Evolutionary conservation across 192 early-diverging fungal species (phyloP).

Genomic region (Gonapodya prolifera): DNA sequence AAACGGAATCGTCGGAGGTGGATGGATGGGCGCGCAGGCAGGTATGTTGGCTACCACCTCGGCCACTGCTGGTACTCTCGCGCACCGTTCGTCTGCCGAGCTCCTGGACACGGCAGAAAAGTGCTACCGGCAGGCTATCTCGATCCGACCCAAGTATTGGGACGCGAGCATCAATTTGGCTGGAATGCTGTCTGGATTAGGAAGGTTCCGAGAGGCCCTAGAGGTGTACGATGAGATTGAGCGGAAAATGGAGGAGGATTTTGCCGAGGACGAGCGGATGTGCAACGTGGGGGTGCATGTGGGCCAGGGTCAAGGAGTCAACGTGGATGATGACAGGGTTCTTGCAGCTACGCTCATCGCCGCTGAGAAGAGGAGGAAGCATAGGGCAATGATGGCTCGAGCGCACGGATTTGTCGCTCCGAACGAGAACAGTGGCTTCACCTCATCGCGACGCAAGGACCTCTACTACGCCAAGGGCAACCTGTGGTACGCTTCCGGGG

Average conservation of each 20-base stretch:
- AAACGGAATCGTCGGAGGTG: not conserved
- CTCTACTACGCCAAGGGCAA: conserved; percentile 81
- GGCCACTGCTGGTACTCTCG: no score
- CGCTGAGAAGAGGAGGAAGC: conserved; percentile 11
- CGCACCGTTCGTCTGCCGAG: not conserved
- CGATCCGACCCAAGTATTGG: conserved; percentile 79
- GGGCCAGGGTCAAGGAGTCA: not conserved
- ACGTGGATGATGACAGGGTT: conserved; percentile 9
- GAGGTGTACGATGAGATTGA: conserved; percentile 73
- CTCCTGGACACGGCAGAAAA: conserved; percentile 51
- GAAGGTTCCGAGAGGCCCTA: conserved; percentile 63
- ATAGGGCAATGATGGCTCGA: not conserved
- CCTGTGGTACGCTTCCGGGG: conserved; percentile 60
- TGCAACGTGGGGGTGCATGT: not conserved
- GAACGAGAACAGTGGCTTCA: conserved; percentile 19
- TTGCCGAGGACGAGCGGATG: conserved; percentile 14
- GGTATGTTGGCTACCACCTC: not conserved
- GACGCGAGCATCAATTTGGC: conserved; percentile 82
- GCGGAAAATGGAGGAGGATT: conserved; percentile 20
- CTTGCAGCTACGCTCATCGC: conserved; percentile 5
- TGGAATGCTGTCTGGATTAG: conserved; percentile 53
- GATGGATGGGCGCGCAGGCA: not conserved
- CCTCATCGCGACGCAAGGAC: conserved; percentile 50
- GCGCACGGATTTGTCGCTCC: conserved; percentile 4
- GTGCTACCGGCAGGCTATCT: conserved; percentile 75